Base-by-base conservation (phyloP, 2,329 filamentous ascomycete species). In the Ophioceras dolichostomum region DNA sequence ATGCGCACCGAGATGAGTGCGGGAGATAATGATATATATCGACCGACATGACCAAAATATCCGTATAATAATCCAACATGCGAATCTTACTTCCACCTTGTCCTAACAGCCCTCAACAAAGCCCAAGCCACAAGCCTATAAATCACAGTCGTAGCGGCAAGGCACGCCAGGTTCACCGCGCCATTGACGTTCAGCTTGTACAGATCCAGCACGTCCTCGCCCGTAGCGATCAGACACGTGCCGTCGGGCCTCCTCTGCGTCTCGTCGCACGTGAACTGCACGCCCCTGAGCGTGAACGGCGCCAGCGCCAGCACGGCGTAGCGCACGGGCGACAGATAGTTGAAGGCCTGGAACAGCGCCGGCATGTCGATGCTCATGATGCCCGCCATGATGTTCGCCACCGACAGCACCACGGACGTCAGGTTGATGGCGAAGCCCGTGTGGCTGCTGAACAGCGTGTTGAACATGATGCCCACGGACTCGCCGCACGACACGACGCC, bases 391-490 rank as follows among this genome's bases (percentile, higher is more conserved):
- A 76, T 70, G 47, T 79, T 79, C 0, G 80, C 76, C 7, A 88
- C 70, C 0, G 75, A 77, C 4, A 88, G 63, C 14, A 87, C 64
- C 30, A 84, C 68, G 1, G 71, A 76, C 44, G 79, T 84, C 39
- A 84, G 58, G 46, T 83, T 85, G 41, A 87, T 73, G 0, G 81
- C 79, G 52, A 87, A 87, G 2, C 83, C 83, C 0, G 79, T 82
- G 50, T 87, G 81, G 7, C 53, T 56, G 24, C 61, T 60, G 52
- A 86, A 83, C 8, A 87, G 59, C 0, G 81, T 86, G 58, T 85
- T 85, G 63, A 87, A 87, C 60, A 85, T 76, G 50, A 88, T 86
- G 1, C 83, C 82, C 1, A 87, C 50, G 37, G 75, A 81, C 60
- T 87, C 83, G 19, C 83, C 83, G 48, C 79, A 85, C 38, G 65